phyloP scores from a whole-genome alignment of 139 green algal species.

The Chlorella sorokiniana region DNA sequence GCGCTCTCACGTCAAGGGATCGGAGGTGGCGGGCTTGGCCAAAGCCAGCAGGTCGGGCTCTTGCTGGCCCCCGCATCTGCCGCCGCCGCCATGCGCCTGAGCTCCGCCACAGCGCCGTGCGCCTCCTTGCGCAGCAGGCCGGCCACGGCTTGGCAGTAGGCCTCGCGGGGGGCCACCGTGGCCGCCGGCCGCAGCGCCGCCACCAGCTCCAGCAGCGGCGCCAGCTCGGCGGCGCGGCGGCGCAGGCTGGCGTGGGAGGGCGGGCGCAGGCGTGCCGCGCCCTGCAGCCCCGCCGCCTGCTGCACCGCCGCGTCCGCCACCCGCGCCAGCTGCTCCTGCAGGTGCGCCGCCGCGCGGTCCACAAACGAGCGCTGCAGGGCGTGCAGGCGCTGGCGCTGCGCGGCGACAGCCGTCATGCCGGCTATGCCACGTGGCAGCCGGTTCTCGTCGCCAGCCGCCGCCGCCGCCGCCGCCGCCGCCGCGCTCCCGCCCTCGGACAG shows the following conservation, averaged over 20 bases:
- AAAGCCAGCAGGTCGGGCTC: conserved; percentile 19
- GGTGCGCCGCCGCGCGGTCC: conserved; percentile 14
- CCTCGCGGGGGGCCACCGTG: conserved; percentile 25
- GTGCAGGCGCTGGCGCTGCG: conserved; percentile 44
- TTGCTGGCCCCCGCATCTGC: background rate
- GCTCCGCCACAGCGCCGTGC: conserved; percentile 16
- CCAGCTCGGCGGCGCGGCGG: conserved; percentile 21
- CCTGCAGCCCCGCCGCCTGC: background rate
- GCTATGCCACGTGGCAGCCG: conserved; percentile 1
- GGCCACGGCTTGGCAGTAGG: conserved; percentile 49
- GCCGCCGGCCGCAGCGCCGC: conserved; percentile 34
- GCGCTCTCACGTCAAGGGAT: background rate
- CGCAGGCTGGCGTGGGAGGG: background rate
- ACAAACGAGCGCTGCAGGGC: conserved; percentile 24
- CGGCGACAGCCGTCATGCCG: conserved; percentile 33
- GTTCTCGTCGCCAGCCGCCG: background rate
- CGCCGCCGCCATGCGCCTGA: conserved; percentile 20
- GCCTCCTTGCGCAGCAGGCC: conserved; percentile 44
- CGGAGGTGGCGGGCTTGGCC: background rate
- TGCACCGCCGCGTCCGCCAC: conserved; percentile 27
- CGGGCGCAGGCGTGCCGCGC: conserved; percentile 3
- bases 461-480: conserved; percentile 2
- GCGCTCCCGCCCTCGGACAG: background rate
- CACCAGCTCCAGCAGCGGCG: conserved; percentile 48
- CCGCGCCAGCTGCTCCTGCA: conserved; percentile 27